Evolutionary conservation across 345 rosid genomes (phyloP).

Genomic region (Salix koriyanagi): DNA sequence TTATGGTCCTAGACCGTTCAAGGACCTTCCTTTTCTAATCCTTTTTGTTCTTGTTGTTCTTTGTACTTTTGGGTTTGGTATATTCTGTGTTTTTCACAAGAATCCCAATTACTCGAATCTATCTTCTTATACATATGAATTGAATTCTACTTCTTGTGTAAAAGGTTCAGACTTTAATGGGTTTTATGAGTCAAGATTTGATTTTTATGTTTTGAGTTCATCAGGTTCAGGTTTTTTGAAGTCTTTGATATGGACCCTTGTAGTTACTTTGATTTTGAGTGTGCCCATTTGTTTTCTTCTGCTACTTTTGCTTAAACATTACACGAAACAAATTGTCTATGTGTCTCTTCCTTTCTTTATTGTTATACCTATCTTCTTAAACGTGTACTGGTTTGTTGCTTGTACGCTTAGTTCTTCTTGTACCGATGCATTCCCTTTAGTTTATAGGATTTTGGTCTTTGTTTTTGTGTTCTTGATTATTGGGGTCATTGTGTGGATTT

Average conservation of each 20-base stretch:
- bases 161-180: slow-evolving; percentile 6
- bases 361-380: slow-evolving; percentile 58
- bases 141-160: slow-evolving; percentile 54
- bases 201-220: slow-evolving; percentile 12
- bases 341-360: slow-evolving; percentile 71
- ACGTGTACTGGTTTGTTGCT: slow-evolving; percentile 88
- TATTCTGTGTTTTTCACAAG: slow-evolving; percentile 59
- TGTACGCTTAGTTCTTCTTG: slow-evolving; percentile 74
- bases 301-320: slow-evolving; percentile 71
- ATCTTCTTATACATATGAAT: slow-evolving; percentile 54
- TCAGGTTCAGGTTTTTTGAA: slow-evolving; percentile 31
- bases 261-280: slow-evolving; percentile 59
- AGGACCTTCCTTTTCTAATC: slow-evolving; percentile 67
- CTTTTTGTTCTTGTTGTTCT: slow-evolving; percentile 56
- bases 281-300: slow-evolving; percentile 61
- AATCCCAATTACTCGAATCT: slow-evolving; percentile 46
- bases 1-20: slow-evolving; percentile 67
- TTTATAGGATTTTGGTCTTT: slow-evolving; percentile 59
- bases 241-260: slow-evolving; percentile 64
- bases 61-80: slow-evolving; percentile 70
- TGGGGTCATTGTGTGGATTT: slow-evolving; percentile 71
- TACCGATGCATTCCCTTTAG: slow-evolving; percentile 57
- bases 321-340: slow-evolving; percentile 80
- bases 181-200: background rate
- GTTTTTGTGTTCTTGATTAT: slow-evolving; percentile 63